Conservation (phyloP, 257 asterid genomes). For the Gentiana dahurica region DNA sequence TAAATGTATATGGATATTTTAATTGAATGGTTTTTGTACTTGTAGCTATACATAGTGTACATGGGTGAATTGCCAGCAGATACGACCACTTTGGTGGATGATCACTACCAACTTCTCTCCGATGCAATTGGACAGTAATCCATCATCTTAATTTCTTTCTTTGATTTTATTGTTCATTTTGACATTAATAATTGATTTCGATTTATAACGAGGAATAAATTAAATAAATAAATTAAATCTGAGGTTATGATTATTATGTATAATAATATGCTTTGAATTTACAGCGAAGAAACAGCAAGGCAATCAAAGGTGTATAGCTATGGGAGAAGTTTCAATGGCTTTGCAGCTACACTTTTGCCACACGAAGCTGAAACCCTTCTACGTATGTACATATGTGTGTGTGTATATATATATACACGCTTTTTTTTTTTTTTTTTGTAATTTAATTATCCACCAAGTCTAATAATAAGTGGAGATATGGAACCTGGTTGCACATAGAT, state of each 20-base stretch:
- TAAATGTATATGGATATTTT: not conserved
- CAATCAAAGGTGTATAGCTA: conserved; percentile 49
- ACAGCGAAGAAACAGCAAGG: conserved; percentile 44
- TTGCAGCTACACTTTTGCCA: conserved; percentile 57
- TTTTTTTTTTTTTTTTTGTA: too few relatives aligned
- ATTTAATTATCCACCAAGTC: too few relatives aligned
- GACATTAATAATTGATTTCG: too few relatives aligned
- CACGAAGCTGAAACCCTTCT: conserved; percentile 46
- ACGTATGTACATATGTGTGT: conserved; percentile 11
- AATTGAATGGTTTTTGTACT: not conserved
- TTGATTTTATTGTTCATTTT: not conserved
- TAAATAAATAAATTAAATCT: not conserved
- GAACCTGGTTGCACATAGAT: too few relatives aligned
- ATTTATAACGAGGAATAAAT: too few relatives aligned
- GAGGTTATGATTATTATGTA: not conserved
- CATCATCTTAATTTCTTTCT: not conserved
- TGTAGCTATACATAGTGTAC: conserved; percentile 65
- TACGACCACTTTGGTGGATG: conserved; percentile 13
- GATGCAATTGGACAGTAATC: conserved; percentile 60
- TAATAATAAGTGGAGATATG: too few relatives aligned
- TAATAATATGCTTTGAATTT: not conserved
- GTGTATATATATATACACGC: too few relatives aligned
- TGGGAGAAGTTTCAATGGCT: conserved; percentile 59
- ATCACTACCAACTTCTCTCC: conserved; percentile 41
- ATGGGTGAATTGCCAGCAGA: conserved; percentile 61